Conservation (phyloP, 2,329 filamentous ascomycete species). For the Apiospora rasikravindrae region DNA sequence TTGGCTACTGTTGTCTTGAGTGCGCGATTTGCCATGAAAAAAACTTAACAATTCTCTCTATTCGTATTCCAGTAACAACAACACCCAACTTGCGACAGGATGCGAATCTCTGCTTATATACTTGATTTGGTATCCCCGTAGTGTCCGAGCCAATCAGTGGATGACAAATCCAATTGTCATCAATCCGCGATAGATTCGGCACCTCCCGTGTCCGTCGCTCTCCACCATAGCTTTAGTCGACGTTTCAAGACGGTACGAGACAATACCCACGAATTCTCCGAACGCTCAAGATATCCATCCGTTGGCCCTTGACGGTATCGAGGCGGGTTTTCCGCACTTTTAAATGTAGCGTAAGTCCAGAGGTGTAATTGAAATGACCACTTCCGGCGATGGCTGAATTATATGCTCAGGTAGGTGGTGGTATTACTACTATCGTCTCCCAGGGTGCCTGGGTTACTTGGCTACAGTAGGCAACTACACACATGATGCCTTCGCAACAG, state of each 20-base stretch:
- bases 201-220: not conserved
- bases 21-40: not conserved
- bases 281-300: not conserved
- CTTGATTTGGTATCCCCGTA: not conserved
- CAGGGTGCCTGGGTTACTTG: not conserved
- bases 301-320: not conserved
- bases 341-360: not conserved
- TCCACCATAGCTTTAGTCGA: not conserved
- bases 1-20: conserved; percentile 1
- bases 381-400: not conserved
- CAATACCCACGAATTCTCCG: not conserved
- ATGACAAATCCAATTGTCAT: conserved; percentile 7
- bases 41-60: not conserved
- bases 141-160: not conserved
- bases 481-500: not conserved
- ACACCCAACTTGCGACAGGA: not conserved
- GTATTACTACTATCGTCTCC: not conserved
- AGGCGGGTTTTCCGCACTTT: no score
- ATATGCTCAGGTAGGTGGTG: not conserved
- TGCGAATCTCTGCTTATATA: not conserved
- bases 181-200: not conserved
- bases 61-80: not conserved
- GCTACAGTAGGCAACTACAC: not conserved
- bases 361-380: not conserved
- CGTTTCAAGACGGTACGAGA: conserved; percentile 5